phyloP scores from a whole-genome alignment of 1,139 yeast species.

The Blastobotrys indianensis region DNA sequence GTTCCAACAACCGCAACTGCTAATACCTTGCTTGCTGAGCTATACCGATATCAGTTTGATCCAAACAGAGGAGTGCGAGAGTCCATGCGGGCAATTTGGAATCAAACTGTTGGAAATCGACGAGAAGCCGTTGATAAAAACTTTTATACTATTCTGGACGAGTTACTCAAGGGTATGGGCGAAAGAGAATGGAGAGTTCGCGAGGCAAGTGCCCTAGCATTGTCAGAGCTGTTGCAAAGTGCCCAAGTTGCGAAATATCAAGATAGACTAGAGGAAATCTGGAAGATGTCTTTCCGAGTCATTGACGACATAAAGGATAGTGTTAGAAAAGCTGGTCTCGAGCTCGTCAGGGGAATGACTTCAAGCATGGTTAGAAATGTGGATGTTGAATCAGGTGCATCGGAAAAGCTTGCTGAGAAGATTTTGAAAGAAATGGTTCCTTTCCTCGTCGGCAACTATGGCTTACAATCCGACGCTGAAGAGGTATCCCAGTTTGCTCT shows the following conservation, averaged over 20 bases:
- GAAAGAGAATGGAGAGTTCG: conserved; percentile 90
- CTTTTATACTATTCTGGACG: conserved; percentile 56
- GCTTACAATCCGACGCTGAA: conserved; percentile 78
- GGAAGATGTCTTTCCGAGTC: conserved; percentile 84
- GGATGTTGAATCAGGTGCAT: conserved; percentile 37
- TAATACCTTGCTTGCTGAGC: conserved; percentile 69
- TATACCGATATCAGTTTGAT: conserved; percentile 79
- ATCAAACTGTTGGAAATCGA: conserved; percentile 59
- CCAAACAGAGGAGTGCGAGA: conserved; percentile 69
- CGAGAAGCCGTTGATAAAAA: conserved; percentile 49
- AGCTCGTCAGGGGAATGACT: conserved; percentile 62
- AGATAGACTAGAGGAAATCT: conserved; percentile 54
- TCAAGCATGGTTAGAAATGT: conserved; percentile 56
- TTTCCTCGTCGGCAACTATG: conserved; percentile 70
- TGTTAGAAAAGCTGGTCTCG: conserved; percentile 75
- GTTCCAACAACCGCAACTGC: conserved; percentile 69
- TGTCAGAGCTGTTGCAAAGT: conserved; percentile 64
- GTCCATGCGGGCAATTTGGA: conserved; percentile 90
- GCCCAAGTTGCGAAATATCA: conserved; percentile 52
- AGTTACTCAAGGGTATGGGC: conserved; percentile 65
- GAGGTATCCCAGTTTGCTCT: conserved; percentile 76
- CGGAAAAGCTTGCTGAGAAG: conserved; percentile 42
- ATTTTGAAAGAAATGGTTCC: conserved; percentile 66
- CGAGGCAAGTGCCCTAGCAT: conserved; percentile 78
- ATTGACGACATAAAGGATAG: conserved; percentile 95